Percentiles rank a stretch among this genome's conserved stretches.
phyloP scores from a whole-genome alignment of 2,329 filamentous ascomycete species.

The Corniculantispora saksenae region DNA sequence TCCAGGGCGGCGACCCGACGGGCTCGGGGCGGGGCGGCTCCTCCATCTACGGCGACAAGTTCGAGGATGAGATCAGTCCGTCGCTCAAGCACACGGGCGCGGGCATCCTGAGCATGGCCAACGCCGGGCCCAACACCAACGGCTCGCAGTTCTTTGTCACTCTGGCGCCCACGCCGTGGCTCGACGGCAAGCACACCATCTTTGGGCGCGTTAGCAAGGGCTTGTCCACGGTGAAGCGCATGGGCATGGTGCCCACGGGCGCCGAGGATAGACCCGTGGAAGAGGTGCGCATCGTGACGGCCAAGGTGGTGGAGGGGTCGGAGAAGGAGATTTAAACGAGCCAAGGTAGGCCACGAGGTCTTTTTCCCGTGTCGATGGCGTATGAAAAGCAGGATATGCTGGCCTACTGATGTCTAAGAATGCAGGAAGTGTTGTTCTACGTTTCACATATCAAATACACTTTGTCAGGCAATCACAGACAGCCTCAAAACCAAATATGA shows the following conservation, averaged over 20 bases:
- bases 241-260: conserved; percentile 85
- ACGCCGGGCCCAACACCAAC: conserved; percentile 89
- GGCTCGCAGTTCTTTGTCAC: conserved; percentile 97
- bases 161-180: conserved; percentile 88
- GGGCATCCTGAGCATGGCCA: conserved; percentile 95
- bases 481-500: too few relatives aligned
- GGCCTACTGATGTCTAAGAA: too few relatives aligned
- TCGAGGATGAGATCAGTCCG: conserved; percentile 84
- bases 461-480: too few relatives aligned
- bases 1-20: conserved; percentile 91
- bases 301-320: conserved; percentile 64
- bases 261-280: conserved; percentile 78
- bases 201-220: conserved; percentile 88
- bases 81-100: conserved; percentile 88
- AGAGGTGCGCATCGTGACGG: conserved; percentile 77
- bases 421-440: background rate
- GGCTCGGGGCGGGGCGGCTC: conserved; percentile 87
- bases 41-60: conserved; percentile 90
- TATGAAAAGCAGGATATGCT: too few relatives aligned
- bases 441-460: background rate
- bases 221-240: conserved; percentile 78
- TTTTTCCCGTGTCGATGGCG: too few relatives aligned
- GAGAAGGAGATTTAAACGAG: background rate
- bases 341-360: too few relatives aligned
- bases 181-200: conserved; percentile 96